phyloP scores from a whole-genome alignment of 371 early-diverging fungal genomes.

The Lichtheimia hyalospora region DNA sequence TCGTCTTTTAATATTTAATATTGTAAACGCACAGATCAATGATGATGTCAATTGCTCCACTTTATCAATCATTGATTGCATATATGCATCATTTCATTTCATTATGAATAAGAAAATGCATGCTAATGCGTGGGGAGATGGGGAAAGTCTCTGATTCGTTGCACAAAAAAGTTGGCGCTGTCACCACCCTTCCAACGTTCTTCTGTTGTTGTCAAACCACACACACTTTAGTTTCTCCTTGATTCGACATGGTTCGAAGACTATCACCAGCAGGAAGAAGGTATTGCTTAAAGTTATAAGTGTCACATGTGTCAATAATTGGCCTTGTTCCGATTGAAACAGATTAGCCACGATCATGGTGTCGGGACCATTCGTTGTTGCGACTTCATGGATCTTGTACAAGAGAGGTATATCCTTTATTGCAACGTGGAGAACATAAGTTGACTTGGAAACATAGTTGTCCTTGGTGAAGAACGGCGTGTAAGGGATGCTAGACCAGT shows the following conservation, averaged over 20 bases:
- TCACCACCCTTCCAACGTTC: too few relatives aligned
- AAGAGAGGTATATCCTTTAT: constrained; percentile 32
- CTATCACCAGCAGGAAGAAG: constrained; percentile 2
- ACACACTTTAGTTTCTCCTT: too few relatives aligned
- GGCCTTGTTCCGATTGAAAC: not conserved
- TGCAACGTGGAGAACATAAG: not conserved
- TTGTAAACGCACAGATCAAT: too few relatives aligned
- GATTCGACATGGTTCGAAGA: not conserved
- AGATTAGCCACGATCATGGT: constrained; percentile 48
- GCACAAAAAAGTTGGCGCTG: too few relatives aligned
- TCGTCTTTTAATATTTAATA: too few relatives aligned
- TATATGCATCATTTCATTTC: too few relatives aligned
- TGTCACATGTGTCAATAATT: not conserved
- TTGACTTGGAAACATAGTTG: constrained; percentile 20
- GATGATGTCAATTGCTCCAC: too few relatives aligned
- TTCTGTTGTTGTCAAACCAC: too few relatives aligned
- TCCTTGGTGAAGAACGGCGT: constrained; percentile 42
- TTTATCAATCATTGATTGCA: too few relatives aligned
- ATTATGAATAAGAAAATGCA: too few relatives aligned
- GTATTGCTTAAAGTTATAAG: not conserved
- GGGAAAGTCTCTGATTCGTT: too few relatives aligned
- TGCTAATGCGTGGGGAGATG: too few relatives aligned
- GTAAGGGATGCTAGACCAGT: constrained; percentile 37
- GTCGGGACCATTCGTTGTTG: constrained; percentile 42
- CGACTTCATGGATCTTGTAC: constrained; percentile 46